Conservation (phyloP, 345 rosid genomes). For the Acer campestre region DNA sequence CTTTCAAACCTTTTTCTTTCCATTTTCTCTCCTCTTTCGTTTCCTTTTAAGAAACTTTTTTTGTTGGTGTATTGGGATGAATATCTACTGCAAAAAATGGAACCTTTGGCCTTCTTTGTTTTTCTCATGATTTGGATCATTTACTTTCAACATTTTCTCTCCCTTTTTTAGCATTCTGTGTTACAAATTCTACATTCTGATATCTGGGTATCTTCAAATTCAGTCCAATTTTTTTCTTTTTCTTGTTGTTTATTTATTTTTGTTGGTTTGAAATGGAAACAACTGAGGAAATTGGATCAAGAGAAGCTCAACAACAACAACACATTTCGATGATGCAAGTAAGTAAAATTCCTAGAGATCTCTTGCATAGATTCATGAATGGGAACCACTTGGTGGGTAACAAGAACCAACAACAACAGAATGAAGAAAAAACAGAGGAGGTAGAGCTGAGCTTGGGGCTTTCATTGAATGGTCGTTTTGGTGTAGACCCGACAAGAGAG, state of each 20-base stretch:
- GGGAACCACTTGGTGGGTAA: conserved; percentile 22
- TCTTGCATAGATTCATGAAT: conserved; percentile 47
- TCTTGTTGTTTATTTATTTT: neutral
- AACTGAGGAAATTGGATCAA: conserved; percentile 33
- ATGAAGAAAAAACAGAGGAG: conserved; percentile 41
- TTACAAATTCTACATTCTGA: conserved; percentile 11
- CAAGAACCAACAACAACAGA: conserved; percentile 10
- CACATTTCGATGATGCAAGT: conserved; percentile 27
- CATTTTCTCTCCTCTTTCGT: neutral
- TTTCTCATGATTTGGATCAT: conserved; percentile 18
- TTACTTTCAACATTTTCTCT: conserved; percentile 8
- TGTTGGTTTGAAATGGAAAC: conserved; percentile 31
- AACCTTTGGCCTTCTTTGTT: conserved; percentile 23
- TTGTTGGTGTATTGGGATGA: neutral
- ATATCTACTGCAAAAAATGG: conserved; percentile 15
- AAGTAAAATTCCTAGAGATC: conserved; percentile 31
- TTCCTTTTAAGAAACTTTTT: neutral
- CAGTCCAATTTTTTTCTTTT: neutral
- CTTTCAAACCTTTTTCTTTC: conserved; percentile 4
- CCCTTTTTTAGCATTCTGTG: neutral
- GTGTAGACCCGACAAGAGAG: conserved; percentile 62
- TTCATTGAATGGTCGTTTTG: conserved; percentile 79
- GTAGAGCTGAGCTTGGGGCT: conserved; percentile 78
- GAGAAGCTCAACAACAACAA: conserved; percentile 23
- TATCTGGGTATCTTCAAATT: conserved; percentile 20